Conservation (phyloP, 208 protist genomes). For the Porcisia hertigi region DNA sequence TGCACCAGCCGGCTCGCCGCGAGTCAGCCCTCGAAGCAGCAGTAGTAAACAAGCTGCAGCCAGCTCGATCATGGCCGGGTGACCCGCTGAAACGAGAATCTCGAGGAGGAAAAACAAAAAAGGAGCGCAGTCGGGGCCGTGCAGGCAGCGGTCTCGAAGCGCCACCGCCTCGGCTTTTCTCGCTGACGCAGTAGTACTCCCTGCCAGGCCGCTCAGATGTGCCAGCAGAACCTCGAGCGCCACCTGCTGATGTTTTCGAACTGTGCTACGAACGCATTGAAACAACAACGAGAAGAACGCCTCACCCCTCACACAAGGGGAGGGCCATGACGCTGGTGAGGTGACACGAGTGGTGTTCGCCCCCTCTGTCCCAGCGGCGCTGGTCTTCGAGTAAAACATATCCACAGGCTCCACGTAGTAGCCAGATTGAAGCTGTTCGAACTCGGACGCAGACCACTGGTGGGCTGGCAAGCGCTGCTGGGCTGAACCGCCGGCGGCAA, state of each 20-base stretch:
- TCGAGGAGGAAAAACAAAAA: conserved; percentile 49
- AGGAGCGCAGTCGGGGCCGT: conserved; percentile 46
- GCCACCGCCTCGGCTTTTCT: conserved; percentile 6
- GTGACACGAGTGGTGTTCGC: neutral
- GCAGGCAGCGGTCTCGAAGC: conserved; percentile 46
- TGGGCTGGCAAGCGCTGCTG: conserved; percentile 29
- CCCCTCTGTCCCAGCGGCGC: neutral
- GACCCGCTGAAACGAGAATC: conserved; percentile 36
- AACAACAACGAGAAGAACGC: conserved; percentile 45
- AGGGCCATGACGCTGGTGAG: neutral
- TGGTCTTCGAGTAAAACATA: neutral
- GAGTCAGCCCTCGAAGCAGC: conserved; percentile 25
- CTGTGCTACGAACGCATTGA: conserved; percentile 54
- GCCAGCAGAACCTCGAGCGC: conserved; percentile 38
- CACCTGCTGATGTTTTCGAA: conserved; percentile 53
- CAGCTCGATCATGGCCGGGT: conserved; percentile 28
- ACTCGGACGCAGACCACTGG: conserved; percentile 49
- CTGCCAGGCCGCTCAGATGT: conserved; percentile 31
- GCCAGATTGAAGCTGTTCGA: conserved; percentile 38
- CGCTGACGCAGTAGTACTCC: neutral
- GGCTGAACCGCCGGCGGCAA: conserved; percentile 19
- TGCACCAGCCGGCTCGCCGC: neutral
- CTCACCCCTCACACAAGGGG: conserved; percentile 29
- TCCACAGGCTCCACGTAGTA: conserved; percentile 34
- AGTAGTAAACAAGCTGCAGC: conserved; percentile 41